Percentiles rank a stretch among this genome's conserved stretches.
phyloP scores from a whole-genome alignment of 2,329 filamentous ascomycete species.

The Acephala macrosclerotiorum region DNA sequence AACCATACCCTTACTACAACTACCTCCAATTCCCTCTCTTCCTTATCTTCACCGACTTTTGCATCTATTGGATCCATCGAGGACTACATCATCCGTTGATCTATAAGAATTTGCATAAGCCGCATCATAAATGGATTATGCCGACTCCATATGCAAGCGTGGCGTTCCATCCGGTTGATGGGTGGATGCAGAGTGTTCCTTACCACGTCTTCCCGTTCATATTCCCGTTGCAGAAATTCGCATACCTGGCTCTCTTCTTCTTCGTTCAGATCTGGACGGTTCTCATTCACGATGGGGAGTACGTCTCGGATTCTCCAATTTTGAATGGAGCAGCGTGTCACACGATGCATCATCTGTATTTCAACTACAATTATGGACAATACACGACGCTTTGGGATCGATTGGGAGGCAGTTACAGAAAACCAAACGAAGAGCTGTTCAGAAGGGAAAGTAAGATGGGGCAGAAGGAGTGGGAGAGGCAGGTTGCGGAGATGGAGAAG shows the following conservation, averaged over 20 bases:
- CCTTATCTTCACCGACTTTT: slow-evolving; percentile 86
- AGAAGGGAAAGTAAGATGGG: slow-evolving; percentile 86
- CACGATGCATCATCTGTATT: slow-evolving; percentile 87
- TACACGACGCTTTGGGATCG: slow-evolving; percentile 94
- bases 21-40: slow-evolving; percentile 87
- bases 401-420: slow-evolving; percentile 83
- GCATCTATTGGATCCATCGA: slow-evolving; percentile 92
- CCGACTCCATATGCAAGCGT: slow-evolving; percentile 91
- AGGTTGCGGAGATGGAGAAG: slow-evolving; percentile 77
- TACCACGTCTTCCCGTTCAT: slow-evolving; percentile 95
- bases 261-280: slow-evolving; percentile 99
- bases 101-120: slow-evolving; percentile 94
- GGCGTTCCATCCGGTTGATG: slow-evolving; percentile 94
- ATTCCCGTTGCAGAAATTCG: slow-evolving; percentile 90
- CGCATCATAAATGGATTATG: slow-evolving; percentile 99
- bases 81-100: slow-evolving; percentile 79
- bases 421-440: slow-evolving; percentile 87
- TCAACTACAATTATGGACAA: slow-evolving; percentile 93
- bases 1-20: slow-evolving; percentile 81
- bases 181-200: slow-evolving; percentile 85
- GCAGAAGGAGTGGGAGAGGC: slow-evolving; percentile 78
- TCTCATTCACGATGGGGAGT: slow-evolving; percentile 95
- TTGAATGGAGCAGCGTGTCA: slow-evolving; percentile 97
- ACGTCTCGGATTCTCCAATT: slow-evolving; percentile 86
- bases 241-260: slow-evolving; percentile 84